phyloP scores from a whole-genome alignment of 2,329 filamentous ascomycete species.

The Alternaria alternata region DNA sequence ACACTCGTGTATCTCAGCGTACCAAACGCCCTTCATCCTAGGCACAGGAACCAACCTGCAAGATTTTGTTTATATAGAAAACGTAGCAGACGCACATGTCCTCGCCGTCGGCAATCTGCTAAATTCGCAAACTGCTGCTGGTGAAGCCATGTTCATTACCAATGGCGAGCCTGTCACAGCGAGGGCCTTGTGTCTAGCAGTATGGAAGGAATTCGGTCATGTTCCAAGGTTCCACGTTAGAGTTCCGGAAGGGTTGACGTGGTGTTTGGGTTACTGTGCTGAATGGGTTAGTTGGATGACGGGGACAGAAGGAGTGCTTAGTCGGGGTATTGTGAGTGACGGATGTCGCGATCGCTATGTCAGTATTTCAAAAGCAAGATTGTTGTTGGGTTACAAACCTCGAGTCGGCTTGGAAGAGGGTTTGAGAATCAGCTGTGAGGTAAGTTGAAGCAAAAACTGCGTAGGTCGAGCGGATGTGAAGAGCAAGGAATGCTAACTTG shows the following conservation, averaged over 20 bases:
- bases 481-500: not conserved
- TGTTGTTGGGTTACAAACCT: slow-evolving; percentile 62
- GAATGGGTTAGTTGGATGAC: slow-evolving; percentile 59
- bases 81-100: slow-evolving; percentile 80
- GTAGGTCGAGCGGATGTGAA: not conserved
- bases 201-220: slow-evolving; percentile 73
- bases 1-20: slow-evolving; percentile 72
- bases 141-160: slow-evolving; percentile 88
- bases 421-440: slow-evolving; percentile 47
- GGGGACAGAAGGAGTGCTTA: slow-evolving; percentile 57
- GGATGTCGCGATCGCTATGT: slow-evolving; percentile 63
- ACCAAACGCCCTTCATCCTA: slow-evolving; percentile 79
- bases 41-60: slow-evolving; percentile 76
- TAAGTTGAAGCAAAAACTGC: slow-evolving; percentile 19
- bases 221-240: slow-evolving; percentile 58
- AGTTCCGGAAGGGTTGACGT: slow-evolving; percentile 60
- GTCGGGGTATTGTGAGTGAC: slow-evolving; percentile 64
- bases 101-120: slow-evolving; percentile 80
- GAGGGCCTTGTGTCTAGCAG: slow-evolving; percentile 83
- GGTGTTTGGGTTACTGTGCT: slow-evolving; percentile 56
- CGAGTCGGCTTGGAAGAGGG: slow-evolving; percentile 61
- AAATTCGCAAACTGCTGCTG: slow-evolving; percentile 66
- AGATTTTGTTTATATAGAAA: slow-evolving; percentile 75
- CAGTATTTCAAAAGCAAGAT: slow-evolving; percentile 60
- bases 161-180: slow-evolving; percentile 91